Evolutionary conservation across 495 filamentous ascomycete species (phyloP), one percentile per base, ranked within the genome.

Genomic region (Lophiotrema nucula): DNA sequence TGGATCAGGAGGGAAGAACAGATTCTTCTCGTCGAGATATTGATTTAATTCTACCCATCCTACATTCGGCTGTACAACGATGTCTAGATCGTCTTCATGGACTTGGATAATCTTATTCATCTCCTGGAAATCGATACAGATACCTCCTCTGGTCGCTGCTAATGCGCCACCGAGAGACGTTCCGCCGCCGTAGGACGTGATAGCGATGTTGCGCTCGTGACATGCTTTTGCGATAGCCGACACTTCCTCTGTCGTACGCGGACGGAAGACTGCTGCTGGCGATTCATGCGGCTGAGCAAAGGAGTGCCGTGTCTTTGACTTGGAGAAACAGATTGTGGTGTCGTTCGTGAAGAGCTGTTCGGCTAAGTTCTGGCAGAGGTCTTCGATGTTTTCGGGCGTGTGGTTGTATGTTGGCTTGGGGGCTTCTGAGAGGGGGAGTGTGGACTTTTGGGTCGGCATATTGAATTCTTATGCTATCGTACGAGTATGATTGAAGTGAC

Each of bases 1-100:
- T 13, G 88, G 88, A 69, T 92, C 88, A 0, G 87, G 86, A 8
- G 88, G 88, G 68, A 92, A 90, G 76, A 91, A 91, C 1, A 92
- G 74, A 25, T 81, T 81, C 18, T 86, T 74, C 50, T 82, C 70
- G 27, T 75, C 78, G 19, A 92, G 75, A 55, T 81, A 74, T 64
- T 88, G 83, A 70, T 92, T 91, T 8, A 92, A 74, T 10, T 75
- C 33, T 67, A 90, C 86, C 88, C 88, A 92, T 10, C 88, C 86
- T 4, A 92, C 77, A 4, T 83, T 85, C 1, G 88, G 88, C 69
- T 91, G 88, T n/a, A 92, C 88, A 0, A 89, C 82, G 4, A 89
- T 86, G 71, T 92, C 88, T 52, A 91, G 70, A 62, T 91, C 88
- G 2, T 83, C 82, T 67, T 86, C 82, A 69, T 91, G 82, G 38